A percentile compares a stretch with the other conserved stretches of the same genome.
Conservation (phyloP, 169 alveolate genomes). For the Eimeria praecox region DNA sequence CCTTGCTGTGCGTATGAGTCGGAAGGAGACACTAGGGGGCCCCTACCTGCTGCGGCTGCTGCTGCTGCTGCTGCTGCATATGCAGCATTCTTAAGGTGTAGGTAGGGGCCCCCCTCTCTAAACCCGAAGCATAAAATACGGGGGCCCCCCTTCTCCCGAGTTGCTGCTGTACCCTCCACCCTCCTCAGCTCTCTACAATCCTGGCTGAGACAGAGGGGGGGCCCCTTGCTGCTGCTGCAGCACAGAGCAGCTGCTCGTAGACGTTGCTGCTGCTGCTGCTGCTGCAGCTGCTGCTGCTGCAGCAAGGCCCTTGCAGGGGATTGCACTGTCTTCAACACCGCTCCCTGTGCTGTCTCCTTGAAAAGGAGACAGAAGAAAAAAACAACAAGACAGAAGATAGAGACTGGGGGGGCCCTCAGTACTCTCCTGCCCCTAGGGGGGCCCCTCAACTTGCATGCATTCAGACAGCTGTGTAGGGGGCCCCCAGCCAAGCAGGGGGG, state of each 20-base stretch:
- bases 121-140: too few relatives aligned
- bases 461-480: background rate
- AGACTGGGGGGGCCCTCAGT: background rate
- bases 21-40: background rate
- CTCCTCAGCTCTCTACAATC: too few relatives aligned
- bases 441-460: background rate
- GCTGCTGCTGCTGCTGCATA: background rate
- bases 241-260: background rate
- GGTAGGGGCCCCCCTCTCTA: background rate
- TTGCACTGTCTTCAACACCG: background rate
- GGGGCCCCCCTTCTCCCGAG: background rate
- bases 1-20: background rate
- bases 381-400: background rate
- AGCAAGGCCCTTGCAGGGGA: background rate
- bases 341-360: background rate
- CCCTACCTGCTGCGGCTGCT: background rate
- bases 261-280: slow-evolving; percentile 33
- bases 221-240: background rate
- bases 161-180: background rate
- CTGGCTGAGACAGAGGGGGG: background rate
- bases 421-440: background rate
- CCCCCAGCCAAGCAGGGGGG: background rate
- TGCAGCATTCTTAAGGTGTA: background rate
- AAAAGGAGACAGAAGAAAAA: background rate
- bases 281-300: slow-evolving; percentile 31